Evolutionary conservation across 2,329 filamentous ascomycete species (phyloP).

Genomic region (Drechslerella coelobrocha): DNA sequence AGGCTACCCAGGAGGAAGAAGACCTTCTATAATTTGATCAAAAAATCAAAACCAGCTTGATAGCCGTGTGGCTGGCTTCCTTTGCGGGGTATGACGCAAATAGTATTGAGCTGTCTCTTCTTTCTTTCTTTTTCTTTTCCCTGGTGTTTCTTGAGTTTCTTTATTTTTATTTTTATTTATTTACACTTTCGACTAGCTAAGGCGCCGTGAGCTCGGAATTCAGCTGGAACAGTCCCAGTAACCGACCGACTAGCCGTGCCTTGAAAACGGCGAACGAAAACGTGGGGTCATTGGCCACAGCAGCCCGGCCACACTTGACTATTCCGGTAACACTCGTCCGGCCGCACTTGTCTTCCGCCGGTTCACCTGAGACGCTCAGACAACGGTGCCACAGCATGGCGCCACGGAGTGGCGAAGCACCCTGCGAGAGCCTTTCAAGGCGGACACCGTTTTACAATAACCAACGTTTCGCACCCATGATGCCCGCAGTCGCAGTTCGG

Average conservation of each 20-base stretch:
- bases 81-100: not conserved
- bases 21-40: not conserved
- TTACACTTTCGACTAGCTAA: no score
- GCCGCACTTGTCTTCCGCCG: not conserved
- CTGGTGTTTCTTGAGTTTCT: no score
- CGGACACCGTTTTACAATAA: slow-evolving; percentile 31
- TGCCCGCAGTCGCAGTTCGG: slow-evolving; percentile 44
- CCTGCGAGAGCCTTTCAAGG: slow-evolving; percentile 49
- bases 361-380: slow-evolving; percentile 10
- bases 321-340: not conserved
- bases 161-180: no score
- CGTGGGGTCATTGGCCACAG: slow-evolving; percentile 15
- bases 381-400: slow-evolving; percentile 22
- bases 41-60: not conserved
- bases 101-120: not conserved
- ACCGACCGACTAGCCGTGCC: not conserved
- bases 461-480: slow-evolving; percentile 16
- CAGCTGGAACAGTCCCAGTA: slow-evolving; percentile 17
- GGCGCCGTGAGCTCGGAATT: slow-evolving; percentile 15
- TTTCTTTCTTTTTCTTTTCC: not conserved
- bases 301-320: slow-evolving; percentile 8
- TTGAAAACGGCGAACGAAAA: slow-evolving; percentile 34
- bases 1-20: not conserved
- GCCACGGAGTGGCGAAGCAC: slow-evolving; percentile 48
- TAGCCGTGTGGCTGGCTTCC: not conserved